Evolutionary conservation across 192 early-diverging fungal genomes (phyloP).

Genomic region (Paraglomus occultum): DNA sequence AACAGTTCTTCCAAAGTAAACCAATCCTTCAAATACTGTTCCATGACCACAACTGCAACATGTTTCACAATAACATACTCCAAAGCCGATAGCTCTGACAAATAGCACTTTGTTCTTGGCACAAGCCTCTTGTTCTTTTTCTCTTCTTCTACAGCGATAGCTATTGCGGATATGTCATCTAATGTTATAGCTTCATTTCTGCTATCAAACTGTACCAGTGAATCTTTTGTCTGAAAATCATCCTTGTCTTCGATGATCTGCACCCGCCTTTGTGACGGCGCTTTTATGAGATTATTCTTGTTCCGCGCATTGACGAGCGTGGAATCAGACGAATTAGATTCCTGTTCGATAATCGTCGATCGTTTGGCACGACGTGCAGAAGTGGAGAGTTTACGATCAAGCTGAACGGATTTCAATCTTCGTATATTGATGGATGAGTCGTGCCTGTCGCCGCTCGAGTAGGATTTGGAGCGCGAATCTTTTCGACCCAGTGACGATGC

Average conservation of each 20-base stretch:
- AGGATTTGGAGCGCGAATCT: slow-evolving; percentile 48
- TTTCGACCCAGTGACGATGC: slow-evolving; percentile 36
- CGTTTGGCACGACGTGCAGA: slow-evolving; percentile 50
- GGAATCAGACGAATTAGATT: slow-evolving; percentile 24
- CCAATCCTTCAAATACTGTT: slow-evolving; percentile 65
- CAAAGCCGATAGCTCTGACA: slow-evolving; percentile 72
- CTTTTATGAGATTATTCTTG: slow-evolving; percentile 20
- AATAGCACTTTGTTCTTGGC: slow-evolving; percentile 41
- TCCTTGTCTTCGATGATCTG: slow-evolving; percentile 11
- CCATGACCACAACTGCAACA: slow-evolving; percentile 74
- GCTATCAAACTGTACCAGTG: slow-evolving; percentile 15
- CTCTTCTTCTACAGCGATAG: not conserved
- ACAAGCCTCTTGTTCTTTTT: slow-evolving; percentile 10
- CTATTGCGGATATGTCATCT: slow-evolving; percentile 26
- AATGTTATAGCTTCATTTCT: slow-evolving; percentile 24
- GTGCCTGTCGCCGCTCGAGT: slow-evolving; percentile 42
- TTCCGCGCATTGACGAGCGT: not conserved
- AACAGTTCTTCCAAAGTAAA: slow-evolving; percentile 74
- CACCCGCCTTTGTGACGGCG: slow-evolving; percentile 25
- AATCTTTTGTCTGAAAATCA: not conserved
- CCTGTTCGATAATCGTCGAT: slow-evolving; percentile 52
- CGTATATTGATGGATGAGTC: slow-evolving; percentile 54
- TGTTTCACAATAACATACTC: slow-evolving; percentile 83
- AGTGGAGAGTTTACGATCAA: slow-evolving; percentile 50
- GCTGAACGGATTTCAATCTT: slow-evolving; percentile 55